These are phyloP conservation scores for Trichoderma sp. DNA, from an alignment of 2,329 filamentous ascomycete genomes.

Conservation along the genomic window DNA sequence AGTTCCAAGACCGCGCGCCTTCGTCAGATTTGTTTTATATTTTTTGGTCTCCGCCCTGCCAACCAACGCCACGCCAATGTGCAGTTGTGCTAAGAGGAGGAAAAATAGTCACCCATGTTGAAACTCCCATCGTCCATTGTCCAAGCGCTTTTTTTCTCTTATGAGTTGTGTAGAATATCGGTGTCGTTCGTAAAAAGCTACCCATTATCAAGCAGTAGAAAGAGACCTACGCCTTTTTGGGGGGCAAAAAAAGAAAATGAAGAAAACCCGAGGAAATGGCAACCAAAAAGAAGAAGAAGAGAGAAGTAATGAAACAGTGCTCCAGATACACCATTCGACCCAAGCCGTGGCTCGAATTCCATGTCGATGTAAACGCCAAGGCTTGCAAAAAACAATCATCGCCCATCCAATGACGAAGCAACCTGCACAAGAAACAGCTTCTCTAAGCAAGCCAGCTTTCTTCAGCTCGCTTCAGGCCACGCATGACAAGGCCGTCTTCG, in stretches of 20 bases:
- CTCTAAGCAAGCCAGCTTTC: slow-evolving; percentile 60
- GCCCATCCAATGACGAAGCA: not conserved
- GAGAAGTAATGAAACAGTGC: not conserved
- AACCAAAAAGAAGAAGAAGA: not conserved
- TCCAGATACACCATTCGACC: slow-evolving; percentile 8
- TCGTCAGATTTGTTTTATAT: not conserved
- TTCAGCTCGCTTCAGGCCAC: slow-evolving; percentile 57
- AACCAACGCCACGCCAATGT: slow-evolving; percentile 21
- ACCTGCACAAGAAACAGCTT: not conserved
- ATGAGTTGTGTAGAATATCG: not conserved
- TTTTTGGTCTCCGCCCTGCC: slow-evolving; percentile 14
- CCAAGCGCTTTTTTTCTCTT: slow-evolving; percentile 1
- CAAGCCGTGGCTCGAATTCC: not conserved
- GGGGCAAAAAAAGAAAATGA: not conserved
- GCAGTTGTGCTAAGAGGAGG: slow-evolving; percentile 14
- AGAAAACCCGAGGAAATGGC: not conserved
- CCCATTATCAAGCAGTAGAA: not conserved
- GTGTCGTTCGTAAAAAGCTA: not conserved
- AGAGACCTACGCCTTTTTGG: not conserved
- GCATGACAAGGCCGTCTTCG: slow-evolving; percentile 61
- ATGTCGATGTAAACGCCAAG: slow-evolving; percentile 9
- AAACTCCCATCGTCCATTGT: not conserved
- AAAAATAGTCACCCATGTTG: not conserved
- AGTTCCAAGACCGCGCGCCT: not conserved
- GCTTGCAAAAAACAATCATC: slow-evolving; percentile 13